Evolutionary conservation across 1,139 yeast genomes (phyloP).

Genomic region (Nakaseomyces nivariensis): DNA sequence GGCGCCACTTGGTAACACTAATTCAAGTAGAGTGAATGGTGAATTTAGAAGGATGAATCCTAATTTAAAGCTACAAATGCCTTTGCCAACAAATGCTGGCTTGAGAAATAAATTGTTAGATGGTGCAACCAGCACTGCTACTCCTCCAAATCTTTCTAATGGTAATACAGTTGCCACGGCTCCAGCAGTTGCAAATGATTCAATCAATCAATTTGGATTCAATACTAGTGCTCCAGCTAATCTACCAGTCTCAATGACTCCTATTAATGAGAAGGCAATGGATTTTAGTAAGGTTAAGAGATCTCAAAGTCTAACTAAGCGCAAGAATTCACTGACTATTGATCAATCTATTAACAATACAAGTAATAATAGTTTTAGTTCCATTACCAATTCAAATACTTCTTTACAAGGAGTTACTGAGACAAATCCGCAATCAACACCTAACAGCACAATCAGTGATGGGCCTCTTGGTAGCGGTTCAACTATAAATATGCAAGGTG

Average conservation of each 20-base stretch:
- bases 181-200: conserved; percentile 23
- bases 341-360: conserved; percentile 3
- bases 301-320: conserved; percentile 20
- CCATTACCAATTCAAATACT: not conserved
- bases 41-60: conserved; percentile 32
- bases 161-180: conserved; percentile 7
- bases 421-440: not conserved
- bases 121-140: conserved; percentile 11
- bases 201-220: conserved; percentile 58
- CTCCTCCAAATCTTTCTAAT: conserved; percentile 1
- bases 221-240: conserved; percentile 42
- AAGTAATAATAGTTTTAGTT: not conserved
- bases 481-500: not conserved
- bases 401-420: not conserved
- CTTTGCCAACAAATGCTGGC: conserved; percentile 34
- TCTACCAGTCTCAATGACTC: conserved; percentile 63
- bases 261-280: conserved; percentile 51
- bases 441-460: not conserved
- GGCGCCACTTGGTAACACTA: conserved; percentile 4
- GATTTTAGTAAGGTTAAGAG: conserved; percentile 21
- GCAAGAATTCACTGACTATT: conserved; percentile 11
- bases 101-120: conserved; percentile 29
- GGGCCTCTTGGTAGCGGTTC: not conserved
- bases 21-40: conserved; percentile 20
- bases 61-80: conserved; percentile 40